Evolutionary conservation across 805 yeast species (phyloP), one percentile per base, ranked within the genome.

Genomic region (Nakazawaea populi): DNA sequence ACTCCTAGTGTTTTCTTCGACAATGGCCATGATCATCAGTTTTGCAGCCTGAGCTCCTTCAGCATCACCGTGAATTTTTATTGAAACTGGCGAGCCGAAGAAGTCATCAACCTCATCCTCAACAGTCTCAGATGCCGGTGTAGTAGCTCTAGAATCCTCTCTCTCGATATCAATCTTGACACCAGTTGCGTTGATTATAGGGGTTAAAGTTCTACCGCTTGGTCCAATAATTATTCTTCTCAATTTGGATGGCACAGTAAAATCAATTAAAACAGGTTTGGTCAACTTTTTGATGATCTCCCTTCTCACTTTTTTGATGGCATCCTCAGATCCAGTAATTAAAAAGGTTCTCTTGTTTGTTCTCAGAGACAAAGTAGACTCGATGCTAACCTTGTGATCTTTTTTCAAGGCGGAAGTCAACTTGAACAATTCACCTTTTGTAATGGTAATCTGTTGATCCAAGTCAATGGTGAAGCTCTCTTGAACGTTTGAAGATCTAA

Each of bases 141-240:
- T 57, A 57, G 37, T 62, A 64, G 42, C 58, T 64, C 44, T 61
- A 59, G 53, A 42, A 34, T 55, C 54, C 28, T 56, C 57, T 44
- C 58, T 67, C 6, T 82, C 85, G 60, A 91, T 83, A 59, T 87
- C 87, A 57, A 91, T 80, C 57, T 76, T 86, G 48, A 83, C 83
- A 46, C 80, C 84, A 46, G 87, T 77, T 37, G 77, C 72, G 48
- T 77, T 85, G 46, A 87, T 75, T 56, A 91, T 87, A 52, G 94
- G 91, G 65, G 82, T 87, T 68, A 91, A 79, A 54, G 76, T 85
- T 59, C 76, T 79, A 64, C 98, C 98, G 64, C 85, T 87, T 42
- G 91, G 77, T 53, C 98, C 98, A 68, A 91, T 91, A 52, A 91
- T 80, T 46, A 80, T 77, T 6, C 95, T 77, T 67, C 94, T 80